Base-by-base conservation (phyloP, 257 asterid species). In the Eustoma russellianum region DNA sequence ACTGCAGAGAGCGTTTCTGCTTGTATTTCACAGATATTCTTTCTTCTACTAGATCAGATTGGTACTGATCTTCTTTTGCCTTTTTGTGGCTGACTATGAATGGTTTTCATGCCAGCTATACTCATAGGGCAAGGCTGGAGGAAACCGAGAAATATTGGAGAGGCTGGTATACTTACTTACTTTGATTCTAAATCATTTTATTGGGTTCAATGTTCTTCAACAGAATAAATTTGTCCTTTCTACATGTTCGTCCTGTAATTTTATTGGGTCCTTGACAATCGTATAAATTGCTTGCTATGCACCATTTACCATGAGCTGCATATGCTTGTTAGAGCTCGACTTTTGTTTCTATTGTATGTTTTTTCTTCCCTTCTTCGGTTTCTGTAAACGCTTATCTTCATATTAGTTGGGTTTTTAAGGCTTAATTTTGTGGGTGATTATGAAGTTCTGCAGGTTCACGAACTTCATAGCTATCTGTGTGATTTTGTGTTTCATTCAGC, bases 91-190 rank as follows among this genome's bases (percentile, higher is more conserved):
- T 57, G 46, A 10, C 41, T 57, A 30, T 17, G 17, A 33, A 49
- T 30, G 3, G 8, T 54, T 11, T 19, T 17, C 13, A 38, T 24
- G 46, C 46, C 68, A 87, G 98, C 73, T 92, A 87, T 48, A 61
- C 85, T 59, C 86, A 92, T 73, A 82, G 94, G 61, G 94, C 98
- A 68, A 85, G 48, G 65, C 80, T 92, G 73, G 97, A 66, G 78
- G 81, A 81, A 69, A 92, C 97, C 14, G 98, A 88, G 64, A 90
- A 87, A 68, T 81, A 82, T 59, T 92, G 98, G 98, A 82, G 68
- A 71, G 95, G 94, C 81, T 92, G 98, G 98, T 91, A 83, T 49
- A 47, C 55, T 55, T 66, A 16, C 62, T 61, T 66, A 51, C 50
- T 51, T 41, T 41, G 41, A 48, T 68, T 40, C 41, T 50, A 14